Evolutionary conservation across 306 rosid genomes (phyloP), one percentile per base, ranked within the genome.

Genomic region (Gynostemma pentaphyllum): DNA sequence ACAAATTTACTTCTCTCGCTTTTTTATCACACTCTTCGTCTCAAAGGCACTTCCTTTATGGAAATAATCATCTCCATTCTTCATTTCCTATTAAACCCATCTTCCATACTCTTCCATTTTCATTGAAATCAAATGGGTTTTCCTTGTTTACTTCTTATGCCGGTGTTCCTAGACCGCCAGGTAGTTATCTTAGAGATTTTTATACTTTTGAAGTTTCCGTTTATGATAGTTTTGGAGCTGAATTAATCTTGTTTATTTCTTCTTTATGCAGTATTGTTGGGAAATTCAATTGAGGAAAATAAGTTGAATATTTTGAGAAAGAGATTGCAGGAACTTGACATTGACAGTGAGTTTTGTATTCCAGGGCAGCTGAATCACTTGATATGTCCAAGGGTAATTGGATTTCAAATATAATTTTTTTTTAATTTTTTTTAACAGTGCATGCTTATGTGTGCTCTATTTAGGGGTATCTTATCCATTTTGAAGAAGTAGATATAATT

Each of bases 341-440:
- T 91, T 0, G 92, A 85, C 24, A 52, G 48, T 0, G 71, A 40
- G 32, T 24, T 70, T 51, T 85, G 81, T 24, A 27, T 30, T 45
- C 79, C 92, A 0, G 96, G 95, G 45, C 96, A 91, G 74, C 40
- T 78, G 54, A 65, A 67, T 59, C 76, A 68, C 68, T 68, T 87
- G 83, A 50, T 81, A 21, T 91, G 96, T 68, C 96, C 98, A 12
- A 45, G 50, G 87, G 96, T 87, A 79, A n/a, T 69, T 45, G 27
- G 6, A 11, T 40, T 52, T 50, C 48, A 32, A 30, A 29, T 55
- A 9, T 14, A 12, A 16, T 3, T 37, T 12, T 40, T 6, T 21
- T 2, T 54, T 64, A 70, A n/a, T n/a, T n/a, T n/a, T n/a, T n/a
- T n/a, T n/a, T n/a, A n/a, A n/a, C n/a, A n/a, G n/a, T n/a, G n/a